These are phyloP conservation scores for Cephaloascus fragrans DNA, from an alignment of 805 yeast species.

Conservation along the genomic window DNA sequence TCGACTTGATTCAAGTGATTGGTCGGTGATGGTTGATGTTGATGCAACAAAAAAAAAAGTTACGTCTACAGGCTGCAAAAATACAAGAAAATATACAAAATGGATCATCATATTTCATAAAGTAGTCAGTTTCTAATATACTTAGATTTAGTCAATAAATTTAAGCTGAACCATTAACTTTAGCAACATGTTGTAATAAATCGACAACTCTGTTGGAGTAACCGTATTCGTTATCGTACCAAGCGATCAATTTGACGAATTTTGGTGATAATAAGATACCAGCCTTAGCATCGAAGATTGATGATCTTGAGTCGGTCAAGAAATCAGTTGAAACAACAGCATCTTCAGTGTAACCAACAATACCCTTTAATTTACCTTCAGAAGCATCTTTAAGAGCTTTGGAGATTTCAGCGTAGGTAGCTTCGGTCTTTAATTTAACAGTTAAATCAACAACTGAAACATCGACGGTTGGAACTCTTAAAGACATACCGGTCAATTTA, in stretches of 20 bases:
- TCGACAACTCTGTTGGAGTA: slow-evolving; percentile 96
- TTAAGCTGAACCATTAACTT: slow-evolving; percentile 13
- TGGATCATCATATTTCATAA: neutral
- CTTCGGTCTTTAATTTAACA: slow-evolving; percentile 64
- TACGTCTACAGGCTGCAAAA: no score
- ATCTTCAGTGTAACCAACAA: slow-evolving; percentile 86
- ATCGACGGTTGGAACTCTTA: slow-evolving; percentile 91
- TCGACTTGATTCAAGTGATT: no score
- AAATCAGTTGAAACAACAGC: slow-evolving; percentile 89
- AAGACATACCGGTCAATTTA: slow-evolving; percentile 87
- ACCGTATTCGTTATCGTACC: slow-evolving; percentile 97
- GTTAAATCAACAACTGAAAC: slow-evolving; percentile 92
- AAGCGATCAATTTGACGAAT: slow-evolving; percentile 84
- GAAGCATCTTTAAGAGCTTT: slow-evolving; percentile 68
- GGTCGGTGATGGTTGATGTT: no score
- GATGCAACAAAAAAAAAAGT: no score
- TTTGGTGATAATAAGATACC: slow-evolving; percentile 82
- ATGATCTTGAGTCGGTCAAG: slow-evolving; percentile 74
- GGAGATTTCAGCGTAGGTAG: slow-evolving; percentile 79
- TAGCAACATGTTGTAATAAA: slow-evolving; percentile 73
- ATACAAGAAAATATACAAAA: no score
- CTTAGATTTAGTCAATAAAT: neutral
- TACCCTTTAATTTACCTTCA: slow-evolving; percentile 70
- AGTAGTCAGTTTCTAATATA: neutral
- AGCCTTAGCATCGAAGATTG: slow-evolving; percentile 86